These are phyloP conservation scores for Poterioochromonas sp. DNA, from an alignment of 352 stramenopile genomes.

Conservation along the genomic window DNA sequence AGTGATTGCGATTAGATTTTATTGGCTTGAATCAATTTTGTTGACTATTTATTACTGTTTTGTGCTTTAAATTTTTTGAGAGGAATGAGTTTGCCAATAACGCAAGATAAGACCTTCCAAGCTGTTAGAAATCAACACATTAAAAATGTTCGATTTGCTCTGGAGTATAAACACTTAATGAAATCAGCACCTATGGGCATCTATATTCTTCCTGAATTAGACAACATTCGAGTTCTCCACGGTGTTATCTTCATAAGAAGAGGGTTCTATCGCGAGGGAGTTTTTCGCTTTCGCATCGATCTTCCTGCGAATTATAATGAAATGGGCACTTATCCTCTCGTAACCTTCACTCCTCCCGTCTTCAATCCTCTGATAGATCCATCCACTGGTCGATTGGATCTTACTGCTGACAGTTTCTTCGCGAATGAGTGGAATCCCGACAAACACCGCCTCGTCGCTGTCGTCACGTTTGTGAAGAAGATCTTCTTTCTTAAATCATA, in stretches of 20 bases:
- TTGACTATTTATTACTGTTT: too few relatives aligned
- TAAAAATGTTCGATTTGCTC: not conserved
- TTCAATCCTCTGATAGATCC: conserved; percentile 32
- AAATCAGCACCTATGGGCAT: not conserved
- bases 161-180: conserved; percentile 25
- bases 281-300: conserved; percentile 22
- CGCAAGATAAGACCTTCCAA: too few relatives aligned
- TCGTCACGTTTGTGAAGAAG: conserved; percentile 26
- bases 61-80: too few relatives aligned
- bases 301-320: conserved; percentile 17
- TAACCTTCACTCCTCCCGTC: conserved; percentile 31
- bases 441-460: conserved; percentile 4
- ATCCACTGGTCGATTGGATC: not conserved
- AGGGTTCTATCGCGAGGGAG: conserved; percentile 11
- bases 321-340: not conserved
- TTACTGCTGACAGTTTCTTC: not conserved
- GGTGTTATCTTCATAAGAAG: conserved; percentile 32
- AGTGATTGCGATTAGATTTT: too few relatives aligned
- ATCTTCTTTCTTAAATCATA: conserved; percentile 25
- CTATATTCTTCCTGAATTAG: conserved; percentile 22
- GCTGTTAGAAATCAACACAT: too few relatives aligned
- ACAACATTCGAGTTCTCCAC: conserved; percentile 16
- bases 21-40: too few relatives aligned
- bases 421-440: conserved; percentile 24
- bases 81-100: too few relatives aligned